Evolutionary conservation across 1,284 basidiomycete genomes (phyloP), one percentile per base, ranked within the genome.

Genomic region (Thecaphora thlaspeos): DNA sequence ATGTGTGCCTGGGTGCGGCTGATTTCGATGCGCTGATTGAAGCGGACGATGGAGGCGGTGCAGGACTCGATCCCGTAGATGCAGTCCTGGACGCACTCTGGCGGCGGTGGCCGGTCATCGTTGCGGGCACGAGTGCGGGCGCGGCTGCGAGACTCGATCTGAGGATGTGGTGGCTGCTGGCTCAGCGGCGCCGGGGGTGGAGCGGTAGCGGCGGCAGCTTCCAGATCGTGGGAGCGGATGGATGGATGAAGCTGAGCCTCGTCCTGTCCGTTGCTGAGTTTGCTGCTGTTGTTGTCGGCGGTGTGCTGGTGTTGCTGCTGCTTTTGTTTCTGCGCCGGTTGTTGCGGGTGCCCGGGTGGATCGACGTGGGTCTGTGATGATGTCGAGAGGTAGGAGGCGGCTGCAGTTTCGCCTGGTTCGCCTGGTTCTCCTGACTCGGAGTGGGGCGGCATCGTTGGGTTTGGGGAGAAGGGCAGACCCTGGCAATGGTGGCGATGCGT

Each of bases 11-110:
- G 44, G 10, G 30, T 46, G 21, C 58, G 28, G 32, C 19, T 53
- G 9, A 44, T 38, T 30, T 66, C 59, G 37, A 66, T 47, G 17
- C 64, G 61, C 38, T 68, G 56, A 48, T 68, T 62, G 51, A 70
- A 61, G 18, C 58, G 61, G 2, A 46, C 58, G 4, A 63, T 50
- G 36, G 46, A 48, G 18, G 41, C 43, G 11, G 65, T 65, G 45
- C 65, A 68, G 2, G 46, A 43, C 24, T 68, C 61, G 43, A 65
- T 65, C 38, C 48, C 46, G 12, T 36, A 8, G 41, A 68, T 39
- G 49, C 65, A 68, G 37, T 26, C 32, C 38, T 59, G 56, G 39
- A 70, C 54, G 48, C 68, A 70, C 47, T 46, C 28, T 4, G 68
- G 68, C 15, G 65, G 61, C 24, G 63, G 59, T 12, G 54, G 55